phyloP scores from a whole-genome alignment of 257 asterid genomes.

The Capsicum rhomboideum region DNA sequence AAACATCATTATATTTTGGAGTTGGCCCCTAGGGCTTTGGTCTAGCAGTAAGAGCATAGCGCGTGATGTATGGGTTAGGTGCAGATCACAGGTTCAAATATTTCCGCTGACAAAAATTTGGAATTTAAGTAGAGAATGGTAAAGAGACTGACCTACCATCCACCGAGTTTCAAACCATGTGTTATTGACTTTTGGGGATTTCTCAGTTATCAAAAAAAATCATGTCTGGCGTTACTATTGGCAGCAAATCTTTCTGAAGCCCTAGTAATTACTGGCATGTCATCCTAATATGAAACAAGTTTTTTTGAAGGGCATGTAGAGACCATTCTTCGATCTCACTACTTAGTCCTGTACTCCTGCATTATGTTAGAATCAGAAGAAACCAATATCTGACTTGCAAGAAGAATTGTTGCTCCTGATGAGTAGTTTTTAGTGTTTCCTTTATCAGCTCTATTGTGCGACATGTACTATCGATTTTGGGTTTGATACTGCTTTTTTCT shows the following conservation, averaged over 20 bases:
- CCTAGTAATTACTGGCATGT: background rate
- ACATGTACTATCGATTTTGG: background rate
- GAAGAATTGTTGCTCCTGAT: background rate
- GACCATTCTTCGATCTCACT: background rate
- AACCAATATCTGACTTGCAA: background rate
- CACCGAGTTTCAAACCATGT: background rate
- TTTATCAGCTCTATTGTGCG: background rate
- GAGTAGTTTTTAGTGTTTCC: background rate
- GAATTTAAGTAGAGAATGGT: background rate
- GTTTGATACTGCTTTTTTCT: background rate
- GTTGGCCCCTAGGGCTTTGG: background rate
- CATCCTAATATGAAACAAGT: background rate
- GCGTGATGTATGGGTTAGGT: background rate
- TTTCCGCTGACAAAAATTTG: background rate
- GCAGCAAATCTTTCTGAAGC: background rate
- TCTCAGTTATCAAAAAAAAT: background rate
- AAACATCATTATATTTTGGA: background rate
- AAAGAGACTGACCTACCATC: background rate
- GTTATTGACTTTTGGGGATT: background rate
- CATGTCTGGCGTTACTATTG: background rate
- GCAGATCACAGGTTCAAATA: background rate
- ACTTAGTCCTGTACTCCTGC: background rate
- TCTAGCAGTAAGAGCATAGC: background rate
- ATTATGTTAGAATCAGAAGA: background rate
- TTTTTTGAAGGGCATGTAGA: background rate